phyloP scores from a whole-genome alignment of 345 rosid species.

The Eutrema yunnanense region DNA sequence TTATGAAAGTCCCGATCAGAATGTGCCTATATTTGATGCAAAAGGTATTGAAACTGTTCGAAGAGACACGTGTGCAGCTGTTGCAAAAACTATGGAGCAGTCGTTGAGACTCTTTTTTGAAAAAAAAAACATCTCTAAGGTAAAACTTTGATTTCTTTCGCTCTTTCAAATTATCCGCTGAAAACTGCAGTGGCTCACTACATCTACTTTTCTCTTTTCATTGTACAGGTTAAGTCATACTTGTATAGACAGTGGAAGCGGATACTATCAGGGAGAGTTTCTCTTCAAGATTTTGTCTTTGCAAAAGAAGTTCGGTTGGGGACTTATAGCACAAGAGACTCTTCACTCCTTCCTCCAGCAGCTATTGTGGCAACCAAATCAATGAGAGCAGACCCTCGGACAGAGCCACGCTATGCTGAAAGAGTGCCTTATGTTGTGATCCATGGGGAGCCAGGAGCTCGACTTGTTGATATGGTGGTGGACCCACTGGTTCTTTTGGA shows the following conservation, averaged over 20 bases:
- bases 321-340: constrained; percentile 56
- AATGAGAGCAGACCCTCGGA: constrained; percentile 82
- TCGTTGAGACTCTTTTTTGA: constrained; percentile 77
- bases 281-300: constrained; percentile 88
- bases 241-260: constrained; percentile 83
- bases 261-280: constrained; percentile 77
- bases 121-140: constrained; percentile 58
- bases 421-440: constrained; percentile 87
- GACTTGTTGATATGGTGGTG: constrained; percentile 90
- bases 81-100: constrained; percentile 85
- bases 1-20: constrained; percentile 74
- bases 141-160: constrained; percentile 12
- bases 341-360: constrained; percentile 83
- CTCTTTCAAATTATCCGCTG: constrained; percentile 3
- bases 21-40: constrained; percentile 78
- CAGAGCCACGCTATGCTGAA: constrained; percentile 88
- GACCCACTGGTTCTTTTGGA: constrained; percentile 84
- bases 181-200: background rate
- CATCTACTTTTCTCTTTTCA: constrained; percentile 7
- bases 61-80: constrained; percentile 85
- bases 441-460: constrained; percentile 92
- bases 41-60: constrained; percentile 98
- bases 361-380: constrained; percentile 90
- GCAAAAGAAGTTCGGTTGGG: constrained; percentile 97
- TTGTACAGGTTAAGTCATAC: constrained; percentile 62